phyloP scores from a whole-genome alignment of 805 yeast genomes.

The Torulaspora maleeae region DNA sequence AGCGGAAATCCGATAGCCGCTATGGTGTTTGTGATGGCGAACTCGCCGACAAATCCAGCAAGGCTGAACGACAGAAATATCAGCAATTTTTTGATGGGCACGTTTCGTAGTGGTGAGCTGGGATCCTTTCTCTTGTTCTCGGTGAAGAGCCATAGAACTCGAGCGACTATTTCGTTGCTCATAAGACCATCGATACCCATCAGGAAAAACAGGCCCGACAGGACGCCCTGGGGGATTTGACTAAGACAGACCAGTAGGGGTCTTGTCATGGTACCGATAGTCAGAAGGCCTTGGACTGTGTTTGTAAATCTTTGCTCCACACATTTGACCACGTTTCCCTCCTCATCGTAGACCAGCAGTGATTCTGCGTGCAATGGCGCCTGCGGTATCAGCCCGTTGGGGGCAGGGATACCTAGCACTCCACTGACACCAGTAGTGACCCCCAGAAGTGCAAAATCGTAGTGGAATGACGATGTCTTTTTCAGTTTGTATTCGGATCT shows the following conservation, averaged over 20 bases:
- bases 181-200: constrained; percentile 85
- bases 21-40: constrained; percentile 75
- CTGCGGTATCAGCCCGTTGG: constrained; percentile 94
- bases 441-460: constrained; percentile 83
- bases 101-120: constrained; percentile 31
- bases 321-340: constrained; percentile 44
- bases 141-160: constrained; percentile 57
- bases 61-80: constrained; percentile 56
- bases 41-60: constrained; percentile 71
- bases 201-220: constrained; percentile 87
- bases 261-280: constrained; percentile 81
- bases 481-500: constrained; percentile 70
- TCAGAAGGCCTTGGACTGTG: constrained; percentile 75
- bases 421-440: constrained; percentile 85
- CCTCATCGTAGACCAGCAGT: constrained; percentile 45
- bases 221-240: constrained; percentile 84
- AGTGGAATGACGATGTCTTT: constrained; percentile 89
- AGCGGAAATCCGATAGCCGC: constrained; percentile 96
- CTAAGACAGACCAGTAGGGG: constrained; percentile 81
- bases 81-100: constrained; percentile 40
- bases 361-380: constrained; percentile 91
- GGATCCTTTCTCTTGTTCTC: constrained; percentile 45
- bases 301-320: constrained; percentile 91
- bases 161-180: constrained; percentile 57
- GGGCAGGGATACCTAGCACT: constrained; percentile 86